Conservation (phyloP, 2,329 filamentous ascomycete species). For the Rasamsonia emersonii region DNA sequence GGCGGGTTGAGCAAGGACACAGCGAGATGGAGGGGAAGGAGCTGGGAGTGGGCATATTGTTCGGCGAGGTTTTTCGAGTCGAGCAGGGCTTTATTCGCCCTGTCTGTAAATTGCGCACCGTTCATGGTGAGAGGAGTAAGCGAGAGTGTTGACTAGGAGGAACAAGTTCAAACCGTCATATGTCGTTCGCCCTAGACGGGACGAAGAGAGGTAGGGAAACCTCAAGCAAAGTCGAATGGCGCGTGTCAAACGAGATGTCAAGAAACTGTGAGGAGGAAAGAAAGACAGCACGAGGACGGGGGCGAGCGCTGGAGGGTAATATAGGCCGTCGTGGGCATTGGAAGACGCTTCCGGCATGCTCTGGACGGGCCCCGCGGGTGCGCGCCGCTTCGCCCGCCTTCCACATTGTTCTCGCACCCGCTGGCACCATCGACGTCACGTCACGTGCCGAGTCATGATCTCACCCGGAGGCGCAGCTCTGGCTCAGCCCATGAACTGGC, state of each 20-base stretch:
- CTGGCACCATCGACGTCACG: conserved; percentile 9
- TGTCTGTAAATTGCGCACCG: conserved; percentile 71
- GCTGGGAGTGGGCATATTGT: conserved; percentile 84
- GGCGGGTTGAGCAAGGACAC: conserved; percentile 43
- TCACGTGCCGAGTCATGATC: no score
- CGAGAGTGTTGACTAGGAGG: background rate
- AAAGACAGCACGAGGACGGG: background rate
- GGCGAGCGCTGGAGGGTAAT: conserved; percentile 2
- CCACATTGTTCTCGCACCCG: conserved; percentile 2
- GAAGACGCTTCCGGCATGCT: background rate
- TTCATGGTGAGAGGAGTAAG: conserved; percentile 23
- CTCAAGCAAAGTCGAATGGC: background rate
- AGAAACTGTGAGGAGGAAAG: no score
- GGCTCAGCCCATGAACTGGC: no score
- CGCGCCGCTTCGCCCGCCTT: conserved; percentile 8
- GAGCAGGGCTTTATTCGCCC: conserved; percentile 79
- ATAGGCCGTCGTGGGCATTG: conserved; percentile 2
- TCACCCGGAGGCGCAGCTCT: no score
- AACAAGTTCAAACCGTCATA: background rate
- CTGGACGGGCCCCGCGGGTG: conserved; percentile 5
- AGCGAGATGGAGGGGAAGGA: conserved; percentile 82
- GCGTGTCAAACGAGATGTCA: background rate
- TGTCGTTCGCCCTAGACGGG: background rate
- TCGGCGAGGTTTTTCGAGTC: conserved; percentile 82
- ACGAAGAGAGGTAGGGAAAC: conserved; percentile 1